Percentiles rank a stretch among this genome's conserved stretches.
Evolutionary conservation across 306 rosid genomes (phyloP).

Genomic region (Astragalus glycyphyllos): DNA sequence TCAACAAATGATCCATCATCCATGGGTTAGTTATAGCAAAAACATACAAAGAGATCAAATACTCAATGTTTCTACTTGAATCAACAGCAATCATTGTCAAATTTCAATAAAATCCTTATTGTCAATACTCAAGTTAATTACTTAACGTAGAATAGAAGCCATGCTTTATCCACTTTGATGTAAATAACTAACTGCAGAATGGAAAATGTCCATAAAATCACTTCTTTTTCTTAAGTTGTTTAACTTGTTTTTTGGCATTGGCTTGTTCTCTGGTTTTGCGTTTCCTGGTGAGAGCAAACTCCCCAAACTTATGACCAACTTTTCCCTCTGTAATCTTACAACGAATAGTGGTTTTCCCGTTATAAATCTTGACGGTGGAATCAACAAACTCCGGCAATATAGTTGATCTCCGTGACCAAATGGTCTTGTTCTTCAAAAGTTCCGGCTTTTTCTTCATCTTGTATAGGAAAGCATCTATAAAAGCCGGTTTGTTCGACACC

Average conservation of each 20-base stretch:
- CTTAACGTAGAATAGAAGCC: background rate
- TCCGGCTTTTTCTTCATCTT: slow-evolving; percentile 45
- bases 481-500: slow-evolving; percentile 36
- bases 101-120: slow-evolving; percentile 29
- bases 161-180: slow-evolving; percentile 15
- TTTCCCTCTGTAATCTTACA: slow-evolving; percentile 51
- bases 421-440: slow-evolving; percentile 46
- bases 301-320: slow-evolving; percentile 55
- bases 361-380: slow-evolving; percentile 48
- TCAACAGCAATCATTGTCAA: slow-evolving; percentile 7
- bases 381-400: slow-evolving; percentile 50
- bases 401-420: slow-evolving; percentile 54
- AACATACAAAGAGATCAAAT: slow-evolving; percentile 19
- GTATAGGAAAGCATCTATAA: slow-evolving; percentile 47
- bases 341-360: slow-evolving; percentile 47
- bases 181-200: slow-evolving; percentile 13
- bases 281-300: slow-evolving; percentile 54
- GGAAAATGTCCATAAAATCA: slow-evolving; percentile 18
- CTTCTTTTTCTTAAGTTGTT: slow-evolving; percentile 52
- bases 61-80: slow-evolving; percentile 7
- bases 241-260: slow-evolving; percentile 39
- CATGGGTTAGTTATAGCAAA: background rate
- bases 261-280: slow-evolving; percentile 47
- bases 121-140: slow-evolving; percentile 2
- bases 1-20: background rate